Percentiles rank a stretch among this genome's conserved stretches.
phyloP scores from a whole-genome alignment of 1,284 basidiomycete species.

The Rhodotorula mucilaginosa region DNA sequence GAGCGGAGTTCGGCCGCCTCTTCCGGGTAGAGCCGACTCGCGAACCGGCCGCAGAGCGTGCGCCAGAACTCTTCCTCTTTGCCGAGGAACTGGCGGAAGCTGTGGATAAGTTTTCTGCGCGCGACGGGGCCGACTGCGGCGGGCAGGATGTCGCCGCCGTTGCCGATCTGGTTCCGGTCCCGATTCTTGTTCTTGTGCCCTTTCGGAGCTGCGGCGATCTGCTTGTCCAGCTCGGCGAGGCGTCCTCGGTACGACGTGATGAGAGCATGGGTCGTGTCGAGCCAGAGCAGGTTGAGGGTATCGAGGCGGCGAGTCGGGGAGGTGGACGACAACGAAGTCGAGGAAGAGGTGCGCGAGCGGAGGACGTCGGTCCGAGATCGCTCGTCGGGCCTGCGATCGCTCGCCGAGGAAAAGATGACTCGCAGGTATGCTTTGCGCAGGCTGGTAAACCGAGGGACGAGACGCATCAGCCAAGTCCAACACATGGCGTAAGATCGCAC shows the following conservation, averaged over 20 bases:
- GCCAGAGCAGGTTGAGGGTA: slow-evolving; percentile 82
- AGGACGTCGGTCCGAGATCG: not conserved
- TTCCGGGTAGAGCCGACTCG: slow-evolving; percentile 58
- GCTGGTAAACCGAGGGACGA: slow-evolving; percentile 51
- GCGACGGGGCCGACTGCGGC: slow-evolving; percentile 60
- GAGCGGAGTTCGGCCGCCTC: slow-evolving; percentile 61
- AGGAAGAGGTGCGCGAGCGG: slow-evolving; percentile 54
- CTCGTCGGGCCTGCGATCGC: not conserved
- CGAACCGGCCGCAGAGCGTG: slow-evolving; percentile 68
- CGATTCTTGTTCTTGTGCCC: slow-evolving; percentile 14
- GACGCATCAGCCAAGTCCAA: slow-evolving; percentile 1
- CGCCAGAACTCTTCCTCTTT: slow-evolving; percentile 87
- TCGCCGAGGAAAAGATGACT: slow-evolving; percentile 60
- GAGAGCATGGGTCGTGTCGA: slow-evolving; percentile 83
- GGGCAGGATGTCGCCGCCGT: slow-evolving; percentile 24
- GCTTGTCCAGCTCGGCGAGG: slow-evolving; percentile 63
- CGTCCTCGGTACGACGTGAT: slow-evolving; percentile 79
- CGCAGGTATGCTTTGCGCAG: slow-evolving; percentile 71
- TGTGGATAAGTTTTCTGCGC: slow-evolving; percentile 65
- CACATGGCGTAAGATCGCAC: not conserved
- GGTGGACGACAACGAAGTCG: slow-evolving; percentile 53
- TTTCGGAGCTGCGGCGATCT: slow-evolving; percentile 38
- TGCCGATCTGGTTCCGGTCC: slow-evolving; percentile 10
- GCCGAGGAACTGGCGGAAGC: slow-evolving; percentile 79
- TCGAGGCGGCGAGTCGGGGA: slow-evolving; percentile 13